Base-by-base conservation (phyloP, 345 rosid species). In the Excoecaria agallocha region DNA sequence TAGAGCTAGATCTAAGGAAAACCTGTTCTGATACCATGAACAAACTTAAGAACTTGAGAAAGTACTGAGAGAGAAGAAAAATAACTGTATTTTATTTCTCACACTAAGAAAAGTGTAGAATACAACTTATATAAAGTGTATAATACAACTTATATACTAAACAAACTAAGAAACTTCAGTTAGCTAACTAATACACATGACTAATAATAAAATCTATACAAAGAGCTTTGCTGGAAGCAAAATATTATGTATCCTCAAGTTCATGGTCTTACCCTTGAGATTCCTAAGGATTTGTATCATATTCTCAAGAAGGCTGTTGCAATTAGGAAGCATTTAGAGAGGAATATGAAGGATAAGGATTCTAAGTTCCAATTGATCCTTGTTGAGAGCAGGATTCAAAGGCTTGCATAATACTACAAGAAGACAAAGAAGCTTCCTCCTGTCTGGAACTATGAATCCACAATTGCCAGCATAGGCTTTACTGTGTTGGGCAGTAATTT, bases 381-480 rank as follows among this genome's bases (percentile, higher is more conserved):
- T 79, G 98, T 90, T 0, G 97, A 93, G 85, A 91, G 97, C 86
- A 89, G 98, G 80, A 91, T 89, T 71, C 97, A 93, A 78, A 90
- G 96, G 45, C 96, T 89, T 72, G 98, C 98, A 56, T 94, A 96
- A 41, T 91, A 91, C 78, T 93, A 93, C 88, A 93, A 93, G 91
- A 93, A 91, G 85, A 93, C 94, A 45, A 91, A 89, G 91, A 93
- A 91, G 88, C 93, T 93, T 56, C 97, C 96, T 10, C 96, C 97
- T 0, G 96, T 93, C 72, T 93, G 96, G 97, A 93, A 93, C 73
- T 93, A 91, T n/a, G 91, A 88, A 51, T 88, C 91, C 24, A 86
- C 89, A 30, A 88, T 89, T 20, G 91, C 91, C 43, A 88, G 91
- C 83, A 6, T 88, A 84, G 82, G 73, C 70, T 54, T n/a, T n/a